phyloP scores from a whole-genome alignment of 2,329 filamentous ascomycete genomes.

The Fusarium transvaalense region DNA sequence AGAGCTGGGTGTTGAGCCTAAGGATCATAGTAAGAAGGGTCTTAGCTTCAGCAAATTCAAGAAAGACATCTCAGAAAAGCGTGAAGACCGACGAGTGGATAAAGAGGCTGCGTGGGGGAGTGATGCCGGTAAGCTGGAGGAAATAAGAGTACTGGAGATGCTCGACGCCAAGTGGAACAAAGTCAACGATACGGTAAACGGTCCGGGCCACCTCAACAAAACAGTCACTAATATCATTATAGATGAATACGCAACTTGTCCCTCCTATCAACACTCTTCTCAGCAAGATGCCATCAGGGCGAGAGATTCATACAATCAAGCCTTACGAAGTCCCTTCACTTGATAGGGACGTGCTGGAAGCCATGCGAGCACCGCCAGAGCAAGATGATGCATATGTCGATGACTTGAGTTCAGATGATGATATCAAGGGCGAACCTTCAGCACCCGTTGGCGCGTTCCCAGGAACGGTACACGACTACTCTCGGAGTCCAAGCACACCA shows the following conservation, averaged over 20 bases:
- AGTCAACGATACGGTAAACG: conserved; percentile 87
- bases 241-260: conserved; percentile 85
- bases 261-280: conserved; percentile 79
- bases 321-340: conserved; percentile 75
- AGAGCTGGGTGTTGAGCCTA: conserved; percentile 75
- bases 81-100: conserved; percentile 83
- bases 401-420: conserved; percentile 57
- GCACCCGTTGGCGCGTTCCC: conserved; percentile 64
- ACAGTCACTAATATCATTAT: conserved; percentile 18
- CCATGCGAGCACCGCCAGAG: conserved; percentile 62
- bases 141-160: conserved; percentile 87
- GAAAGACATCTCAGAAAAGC: conserved; percentile 80
- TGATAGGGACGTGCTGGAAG: conserved; percentile 73
- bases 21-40: conserved; percentile 64
- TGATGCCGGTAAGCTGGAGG: conserved; percentile 87
- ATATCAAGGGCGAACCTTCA: conserved; percentile 48
- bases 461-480: conserved; percentile 58
- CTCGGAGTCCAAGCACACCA: conserved; percentile 46
- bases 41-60: conserved; percentile 73
- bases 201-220: fast-evolving
- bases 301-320: conserved; percentile 83
- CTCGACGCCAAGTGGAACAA: conserved; percentile 90
- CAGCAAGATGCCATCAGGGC: conserved; percentile 84
- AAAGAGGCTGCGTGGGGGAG: conserved; percentile 80
- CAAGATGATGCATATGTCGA: conserved; percentile 52